Evolutionary conservation across 805 yeast genomes (phyloP).

Genomic region (Suhomyces kilbournensis): DNA sequence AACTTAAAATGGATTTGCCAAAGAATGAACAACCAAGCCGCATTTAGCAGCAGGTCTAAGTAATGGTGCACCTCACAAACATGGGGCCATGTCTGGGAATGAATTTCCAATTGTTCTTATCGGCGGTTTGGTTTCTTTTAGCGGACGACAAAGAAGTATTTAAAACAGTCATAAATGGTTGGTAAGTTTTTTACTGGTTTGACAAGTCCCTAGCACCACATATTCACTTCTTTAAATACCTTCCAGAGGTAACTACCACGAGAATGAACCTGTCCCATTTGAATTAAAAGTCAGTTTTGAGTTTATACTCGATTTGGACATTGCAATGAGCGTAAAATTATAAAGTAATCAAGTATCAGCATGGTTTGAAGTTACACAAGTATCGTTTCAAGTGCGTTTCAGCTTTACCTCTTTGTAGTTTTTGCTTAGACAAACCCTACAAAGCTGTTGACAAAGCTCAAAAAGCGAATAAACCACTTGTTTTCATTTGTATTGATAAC

Average conservation of each 20-base stretch:
- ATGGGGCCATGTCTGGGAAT: neutral
- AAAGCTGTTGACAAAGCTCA: constrained; percentile 35
- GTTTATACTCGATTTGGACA: neutral
- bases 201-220: neutral
- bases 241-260: neutral
- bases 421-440: constrained; percentile 40
- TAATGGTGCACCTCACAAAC: constrained; percentile 2
- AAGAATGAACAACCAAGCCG: neutral
- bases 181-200: too few relatives aligned
- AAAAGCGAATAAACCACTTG: constrained; percentile 42
- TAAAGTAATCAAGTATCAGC: neutral
- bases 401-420: neutral
- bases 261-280: neutral
- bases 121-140: constrained; percentile 4
- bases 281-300: neutral
- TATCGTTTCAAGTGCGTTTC: neutral
- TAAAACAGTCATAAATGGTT: constrained; percentile 1
- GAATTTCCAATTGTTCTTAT: constrained; percentile 2
- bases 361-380: neutral
- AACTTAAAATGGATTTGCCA: neutral
- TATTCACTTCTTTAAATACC: neutral
- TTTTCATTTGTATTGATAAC: constrained; percentile 40
- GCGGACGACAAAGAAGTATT: constrained; percentile 4
- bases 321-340: neutral
- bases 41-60: neutral